Percentiles rank a stretch among this genome's conserved stretches.
Evolutionary conservation across 1,284 basidiomycete genomes (phyloP).

Genomic region (Microbotryomycetes sp.): DNA sequence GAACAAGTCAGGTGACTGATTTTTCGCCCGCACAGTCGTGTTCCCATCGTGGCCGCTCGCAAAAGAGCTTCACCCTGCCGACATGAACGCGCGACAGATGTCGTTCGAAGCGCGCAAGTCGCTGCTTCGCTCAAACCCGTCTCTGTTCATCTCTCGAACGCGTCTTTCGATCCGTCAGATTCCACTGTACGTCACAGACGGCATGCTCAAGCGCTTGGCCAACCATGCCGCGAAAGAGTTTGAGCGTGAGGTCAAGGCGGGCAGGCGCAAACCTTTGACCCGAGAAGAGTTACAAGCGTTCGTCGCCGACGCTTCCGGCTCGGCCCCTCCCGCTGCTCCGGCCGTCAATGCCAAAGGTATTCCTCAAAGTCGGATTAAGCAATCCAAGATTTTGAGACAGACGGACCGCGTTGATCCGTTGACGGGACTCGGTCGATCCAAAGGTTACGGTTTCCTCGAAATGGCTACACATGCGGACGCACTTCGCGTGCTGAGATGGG

Average conservation of each 20-base stretch:
- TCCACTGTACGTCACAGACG: slow-evolving; percentile 81
- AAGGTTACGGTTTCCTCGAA: slow-evolving; percentile 95
- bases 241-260: slow-evolving; percentile 65
- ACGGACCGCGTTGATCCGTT: slow-evolving; percentile 77
- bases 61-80: slow-evolving; percentile 56
- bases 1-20: neutral
- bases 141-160: slow-evolving; percentile 87
- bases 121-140: slow-evolving; percentile 80
- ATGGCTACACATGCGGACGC: slow-evolving; percentile 81
- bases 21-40: slow-evolving; percentile 54
- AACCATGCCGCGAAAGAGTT: slow-evolving; percentile 73
- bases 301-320: slow-evolving; percentile 34
- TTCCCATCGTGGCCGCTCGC: slow-evolving; percentile 77
- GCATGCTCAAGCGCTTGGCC: slow-evolving; percentile 78
- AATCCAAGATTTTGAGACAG: slow-evolving; percentile 84
- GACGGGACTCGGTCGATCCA: slow-evolving; percentile 76
- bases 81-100: slow-evolving; percentile 71
- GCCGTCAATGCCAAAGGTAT: slow-evolving; percentile 42
- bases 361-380: slow-evolving; percentile 56
- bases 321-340: slow-evolving; percentile 36
- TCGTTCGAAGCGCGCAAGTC: slow-evolving; percentile 75
- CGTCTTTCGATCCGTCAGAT: slow-evolving; percentile 89
- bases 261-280: slow-evolving; percentile 55
- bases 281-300: slow-evolving; percentile 58
- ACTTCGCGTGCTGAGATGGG: slow-evolving; percentile 83